Evolutionary conservation across 768 basidiomycete genomes (phyloP), one percentile per base, ranked within the genome.

Genomic region (Kwoniella dendrophila): DNA sequence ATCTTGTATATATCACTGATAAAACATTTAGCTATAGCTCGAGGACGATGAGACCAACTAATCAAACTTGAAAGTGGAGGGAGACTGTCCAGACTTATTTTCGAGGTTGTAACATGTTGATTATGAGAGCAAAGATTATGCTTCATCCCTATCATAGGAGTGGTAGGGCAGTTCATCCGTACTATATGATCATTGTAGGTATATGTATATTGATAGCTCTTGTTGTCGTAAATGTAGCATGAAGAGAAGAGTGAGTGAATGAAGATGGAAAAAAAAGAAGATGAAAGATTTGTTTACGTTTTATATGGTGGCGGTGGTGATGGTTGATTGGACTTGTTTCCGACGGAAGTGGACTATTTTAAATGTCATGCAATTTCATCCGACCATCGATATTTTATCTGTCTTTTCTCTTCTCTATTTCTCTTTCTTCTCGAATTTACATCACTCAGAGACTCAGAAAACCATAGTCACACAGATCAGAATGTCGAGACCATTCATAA

Each of bases 1-100:
- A 72, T 59, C 8, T n/a, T n/a, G 51, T 71, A 72, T 3, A 75
- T 50, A 63, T 75, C 73, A 24, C 66, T 64, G 34, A 75, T 50
- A 38, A 56, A 60, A 43, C 73, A 75, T 64, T 67, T 69, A 2
- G 70, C 59, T 6, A 72, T 49, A 18, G 73, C 73, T 29, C 67
- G 65, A 12, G 73, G 73, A 26, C 73, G 59, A 41, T 72, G 66
- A 3, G 69, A 64, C 71, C 71, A 75, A 30, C 63, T 48, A 24
- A 67, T 61, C 24, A 75, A 63, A 6, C 44, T 26, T 3, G 26
- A 22, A 16, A 63, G 41, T 0, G 70, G 50, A 26, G 66, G 68
- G 5, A 69, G 59, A 36, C 52, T 22, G 22, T 43, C 30, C 43
- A 32, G 18, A 3, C 18, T 32, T 0, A 14, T 10, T 0, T 44